A percentile compares a stretch with the other conserved stretches of the same genome.
Evolutionary conservation across 495 filamentous ascomycete species (phyloP).

Genomic region (Lentithecium fluviatile): DNA sequence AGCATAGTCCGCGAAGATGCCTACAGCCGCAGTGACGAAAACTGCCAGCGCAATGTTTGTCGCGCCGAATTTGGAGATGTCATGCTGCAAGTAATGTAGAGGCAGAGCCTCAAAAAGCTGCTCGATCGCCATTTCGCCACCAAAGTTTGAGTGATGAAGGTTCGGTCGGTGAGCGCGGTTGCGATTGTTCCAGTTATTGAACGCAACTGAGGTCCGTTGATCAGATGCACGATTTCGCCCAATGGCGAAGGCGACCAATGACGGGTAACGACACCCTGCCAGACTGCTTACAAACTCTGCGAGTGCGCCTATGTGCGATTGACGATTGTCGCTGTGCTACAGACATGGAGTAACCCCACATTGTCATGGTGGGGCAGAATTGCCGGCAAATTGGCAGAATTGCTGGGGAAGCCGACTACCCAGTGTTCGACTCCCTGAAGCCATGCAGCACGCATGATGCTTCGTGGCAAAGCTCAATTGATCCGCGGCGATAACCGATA

Average conservation of each 20-base stretch:
- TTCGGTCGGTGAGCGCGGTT: no score
- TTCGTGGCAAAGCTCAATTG: no score
- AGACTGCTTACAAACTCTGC: no score
- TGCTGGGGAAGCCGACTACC: slow-evolving; percentile 21
- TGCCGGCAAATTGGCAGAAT: slow-evolving; percentile 18
- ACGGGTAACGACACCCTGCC: no score
- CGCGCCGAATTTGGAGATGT: slow-evolving; percentile 27
- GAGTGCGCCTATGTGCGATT: not conserved
- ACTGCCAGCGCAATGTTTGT: slow-evolving; percentile 8
- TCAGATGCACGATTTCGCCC: no score
- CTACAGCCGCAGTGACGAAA: slow-evolving; percentile 15
- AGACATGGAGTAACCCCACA: slow-evolving; percentile 22
- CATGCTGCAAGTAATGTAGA: slow-evolving; percentile 31
- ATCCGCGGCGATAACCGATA: no score
- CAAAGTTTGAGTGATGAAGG: no score
- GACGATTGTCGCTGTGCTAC: not conserved
- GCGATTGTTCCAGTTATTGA: no score
- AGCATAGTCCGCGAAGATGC: slow-evolving; percentile 29
- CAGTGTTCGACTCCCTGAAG: not conserved
- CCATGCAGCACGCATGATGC: not conserved
- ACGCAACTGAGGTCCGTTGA: no score
- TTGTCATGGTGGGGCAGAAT: slow-evolving; percentile 24
- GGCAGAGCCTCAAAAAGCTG: slow-evolving; percentile 28
- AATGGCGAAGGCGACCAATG: no score
- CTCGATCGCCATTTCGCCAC: slow-evolving; percentile 29